A percentile compares a stretch with the other conserved stretches of the same genome.
Evolutionary conservation across 495 filamentous ascomycete species (phyloP).

Genomic region (Talaromyces thailandensis): DNA sequence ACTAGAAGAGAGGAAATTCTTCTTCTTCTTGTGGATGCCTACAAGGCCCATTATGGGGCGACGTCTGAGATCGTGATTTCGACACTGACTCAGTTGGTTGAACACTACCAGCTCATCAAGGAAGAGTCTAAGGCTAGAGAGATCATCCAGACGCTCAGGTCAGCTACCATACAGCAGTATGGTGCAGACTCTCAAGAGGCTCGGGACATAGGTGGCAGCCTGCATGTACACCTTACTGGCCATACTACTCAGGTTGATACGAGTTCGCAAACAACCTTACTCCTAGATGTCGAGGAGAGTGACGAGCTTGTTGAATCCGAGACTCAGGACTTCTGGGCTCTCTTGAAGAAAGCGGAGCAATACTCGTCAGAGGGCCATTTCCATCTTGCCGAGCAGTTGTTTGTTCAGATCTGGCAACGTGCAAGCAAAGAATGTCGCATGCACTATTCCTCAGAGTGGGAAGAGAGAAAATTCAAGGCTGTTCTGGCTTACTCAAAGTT

Average conservation of each 20-base stretch:
- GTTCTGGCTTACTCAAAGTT: constrained; percentile 24
- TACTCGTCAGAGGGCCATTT: constrained; percentile 15
- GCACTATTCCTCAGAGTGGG: constrained; percentile 21
- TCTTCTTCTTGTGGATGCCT: constrained; percentile 24
- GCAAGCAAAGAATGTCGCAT: constrained; percentile 21
- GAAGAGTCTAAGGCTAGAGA: constrained; percentile 14
- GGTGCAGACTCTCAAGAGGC: constrained; percentile 5
- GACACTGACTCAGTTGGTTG: constrained; percentile 19
- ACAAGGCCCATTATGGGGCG: constrained; percentile 25
- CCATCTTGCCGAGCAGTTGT: constrained; percentile 19
- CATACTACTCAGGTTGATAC: constrained; percentile 13
- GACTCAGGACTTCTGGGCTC: constrained; percentile 15
- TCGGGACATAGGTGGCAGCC: constrained; percentile 10
- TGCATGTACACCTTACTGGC: constrained; percentile 21
- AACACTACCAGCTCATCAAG: constrained; percentile 23
- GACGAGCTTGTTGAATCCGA: constrained; percentile 12
- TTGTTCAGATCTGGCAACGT: constrained; percentile 29
- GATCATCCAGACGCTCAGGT: constrained; percentile 5
- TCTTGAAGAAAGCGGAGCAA: constrained; percentile 15
- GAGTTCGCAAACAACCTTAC: constrained; percentile 11
- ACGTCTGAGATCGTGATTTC: constrained; percentile 21
- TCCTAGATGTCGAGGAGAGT: constrained; percentile 16
- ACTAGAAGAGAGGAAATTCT: constrained; percentile 20
- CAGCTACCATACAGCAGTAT: neutral
- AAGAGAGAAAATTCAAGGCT: constrained; percentile 21